phyloP scores from a whole-genome alignment of 2,329 filamentous ascomycete species.

The Exophiala mesophila region DNA sequence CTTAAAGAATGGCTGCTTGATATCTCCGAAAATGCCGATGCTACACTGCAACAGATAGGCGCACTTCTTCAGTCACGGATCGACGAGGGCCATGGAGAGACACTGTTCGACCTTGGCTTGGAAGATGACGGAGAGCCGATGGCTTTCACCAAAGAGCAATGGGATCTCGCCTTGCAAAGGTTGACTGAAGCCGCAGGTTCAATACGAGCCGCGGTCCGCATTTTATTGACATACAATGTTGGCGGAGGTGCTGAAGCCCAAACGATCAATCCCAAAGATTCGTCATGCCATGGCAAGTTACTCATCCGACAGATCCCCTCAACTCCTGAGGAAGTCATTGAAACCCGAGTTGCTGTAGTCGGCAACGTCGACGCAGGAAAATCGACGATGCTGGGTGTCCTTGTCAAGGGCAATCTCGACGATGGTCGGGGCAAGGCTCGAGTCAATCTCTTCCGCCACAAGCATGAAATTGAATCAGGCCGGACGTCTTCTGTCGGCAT shows the following conservation, averaged over 20 bases:
- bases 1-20: conserved; percentile 73
- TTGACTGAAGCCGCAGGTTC: conserved; percentile 61
- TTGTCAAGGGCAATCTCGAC: conserved; percentile 92
- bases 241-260: conserved; percentile 70
- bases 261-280: conserved; percentile 60
- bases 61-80: conserved; percentile 64
- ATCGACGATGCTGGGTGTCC: conserved; percentile 88
- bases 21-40: conserved; percentile 50
- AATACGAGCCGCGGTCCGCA: conserved; percentile 67
- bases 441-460: conserved; percentile 94
- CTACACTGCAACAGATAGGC: conserved; percentile 58
- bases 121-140: conserved; percentile 87
- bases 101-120: conserved; percentile 84
- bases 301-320: conserved; percentile 71
- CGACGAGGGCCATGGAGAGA: conserved; percentile 80
- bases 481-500: conserved; percentile 94
- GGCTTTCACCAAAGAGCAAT: conserved; percentile 68
- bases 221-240: conserved; percentile 87
- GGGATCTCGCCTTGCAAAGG: conserved; percentile 65
- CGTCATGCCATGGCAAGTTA: conserved; percentile 76
- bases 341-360: conserved; percentile 93
- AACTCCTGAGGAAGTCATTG: conserved; percentile 80
- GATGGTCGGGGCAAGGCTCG: conserved; percentile 90
- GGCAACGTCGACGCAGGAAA: conserved; percentile 98
- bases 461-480: conserved; percentile 94